Base-by-base conservation (phyloP, 106 monocot genomes). In the Platanthera zijinensis region DNA sequence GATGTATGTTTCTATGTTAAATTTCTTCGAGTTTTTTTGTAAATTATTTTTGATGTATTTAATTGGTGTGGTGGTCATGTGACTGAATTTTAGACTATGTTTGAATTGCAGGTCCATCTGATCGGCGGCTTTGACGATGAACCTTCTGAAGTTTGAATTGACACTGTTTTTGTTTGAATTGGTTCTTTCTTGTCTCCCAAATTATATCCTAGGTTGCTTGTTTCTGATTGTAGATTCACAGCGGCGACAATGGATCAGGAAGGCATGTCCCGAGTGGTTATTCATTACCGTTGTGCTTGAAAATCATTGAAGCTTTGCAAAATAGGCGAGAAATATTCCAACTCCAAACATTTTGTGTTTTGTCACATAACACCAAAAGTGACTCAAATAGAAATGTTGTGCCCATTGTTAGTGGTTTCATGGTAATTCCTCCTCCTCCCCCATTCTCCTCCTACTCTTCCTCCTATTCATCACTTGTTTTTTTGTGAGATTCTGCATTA, bases 121-220 rank as follows among this genome's bases (percentile, higher is more conserved):
- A 83, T 91, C 74, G 96, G 93, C 72, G 82, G 86, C 45, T 97
- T 91, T 78, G 86, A 89, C 9, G 96, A 97, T 79, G 76, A 67
- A 22, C 45, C 75, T 19, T 59, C 53, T 59, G 78, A 87, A 59
- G 96, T 96, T 59, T 83, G 75, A 59, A 32, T 80, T 56, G 25
- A 66, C 11, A 21, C 4, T 15, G 74, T 79, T 7, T 50, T 50
- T 52, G 9, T 15, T 57, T 69, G 17, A 50, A 8, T 17, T 57
- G 15, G 18, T 75, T 13, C 12, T 75, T 56, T 47, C 67, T 14
- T 46, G 71, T 72, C 32, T 64, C 2, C 7, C 8, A 78, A 15
- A 18, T 5, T 63, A 64, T n/a, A 51, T 50, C 48, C 22, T 10
- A 8, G 46, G 22, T 53, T 79, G 17, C 8, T 54, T 11, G 72